Conservation (phyloP, 805 yeast species). For the Lipomyces starkeyi region DNA sequence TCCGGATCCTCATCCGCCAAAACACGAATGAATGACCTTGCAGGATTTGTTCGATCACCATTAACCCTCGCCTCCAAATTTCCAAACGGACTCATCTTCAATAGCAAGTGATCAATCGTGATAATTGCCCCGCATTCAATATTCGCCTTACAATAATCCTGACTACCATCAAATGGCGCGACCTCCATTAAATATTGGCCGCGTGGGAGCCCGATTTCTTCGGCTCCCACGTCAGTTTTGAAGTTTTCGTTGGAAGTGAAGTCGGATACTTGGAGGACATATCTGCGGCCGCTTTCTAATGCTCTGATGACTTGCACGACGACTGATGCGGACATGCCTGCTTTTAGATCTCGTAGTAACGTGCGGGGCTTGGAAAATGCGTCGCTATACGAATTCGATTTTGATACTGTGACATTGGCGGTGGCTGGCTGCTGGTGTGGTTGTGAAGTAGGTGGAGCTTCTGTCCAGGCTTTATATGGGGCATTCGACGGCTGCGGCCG, state of each 20-base stretch:
- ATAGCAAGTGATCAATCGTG: constrained; percentile 3
- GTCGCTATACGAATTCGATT: not conserved
- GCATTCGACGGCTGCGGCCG: not conserved
- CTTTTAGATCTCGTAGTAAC: not conserved
- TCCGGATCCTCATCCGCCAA: not conserved
- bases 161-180: not conserved
- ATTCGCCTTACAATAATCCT: not conserved
- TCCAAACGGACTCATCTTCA: not conserved
- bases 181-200: not conserved
- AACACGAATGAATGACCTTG: not conserved
- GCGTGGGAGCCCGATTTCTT: not conserved
- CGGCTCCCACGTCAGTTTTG: not conserved
- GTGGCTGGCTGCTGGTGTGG: not conserved
- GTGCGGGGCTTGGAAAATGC: not conserved
- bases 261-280: constrained; percentile 2
- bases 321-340: not conserved
- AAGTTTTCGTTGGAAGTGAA: not conserved
- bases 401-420: not conserved
- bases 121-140: not conserved
- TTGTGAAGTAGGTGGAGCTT: not conserved
- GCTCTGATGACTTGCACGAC: constrained; percentile 3
- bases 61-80: not conserved
- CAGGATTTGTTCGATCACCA: not conserved
- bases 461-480: not conserved
- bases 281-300: not conserved